A percentile compares a stretch with the other conserved stretches of the same genome.
Evolutionary conservation across 106 monocot species (phyloP).

Genomic region (Dactylorhiza incarnata): DNA sequence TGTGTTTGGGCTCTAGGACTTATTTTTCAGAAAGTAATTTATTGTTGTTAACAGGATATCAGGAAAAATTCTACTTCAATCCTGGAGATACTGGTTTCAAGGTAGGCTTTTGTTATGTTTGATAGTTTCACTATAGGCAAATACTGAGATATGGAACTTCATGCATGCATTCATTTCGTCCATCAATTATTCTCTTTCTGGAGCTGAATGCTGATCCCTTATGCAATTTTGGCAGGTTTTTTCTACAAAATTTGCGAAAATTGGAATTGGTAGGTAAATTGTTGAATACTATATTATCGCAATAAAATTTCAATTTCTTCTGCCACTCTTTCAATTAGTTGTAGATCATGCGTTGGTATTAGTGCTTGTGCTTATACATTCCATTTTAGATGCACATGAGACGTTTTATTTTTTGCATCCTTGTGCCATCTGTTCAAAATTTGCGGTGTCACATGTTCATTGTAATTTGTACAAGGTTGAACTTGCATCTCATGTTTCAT

Average conservation of each 20-base stretch:
- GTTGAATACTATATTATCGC: neutral
- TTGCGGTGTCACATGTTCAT: no score
- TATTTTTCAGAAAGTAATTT: neutral
- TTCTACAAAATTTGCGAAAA: conserved; percentile 75
- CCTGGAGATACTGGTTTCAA: conserved; percentile 96
- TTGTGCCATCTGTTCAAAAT: no score
- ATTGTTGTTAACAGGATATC: conserved; percentile 56
- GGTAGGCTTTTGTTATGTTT: conserved; percentile 24
- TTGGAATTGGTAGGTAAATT: conserved; percentile 71
- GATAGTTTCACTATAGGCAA: neutral
- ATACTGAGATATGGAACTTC: neutral
- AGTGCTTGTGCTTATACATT: no score
- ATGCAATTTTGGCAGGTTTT: conserved; percentile 42
- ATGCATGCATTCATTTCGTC: no score
- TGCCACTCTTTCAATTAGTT: neutral
- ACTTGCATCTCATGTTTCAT: no score
- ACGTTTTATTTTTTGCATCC: no score
- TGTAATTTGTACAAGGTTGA: no score
- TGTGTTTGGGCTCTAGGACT: neutral
- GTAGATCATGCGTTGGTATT: no score
- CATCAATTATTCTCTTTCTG: neutral
- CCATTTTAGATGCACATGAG: no score
- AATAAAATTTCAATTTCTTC: neutral
- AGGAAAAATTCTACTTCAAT: conserved; percentile 97
- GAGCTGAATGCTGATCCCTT: conserved; percentile 10